Conservation (phyloP, 2,329 filamentous ascomycete genomes). For the Phaeoacremonium minimum region DNA sequence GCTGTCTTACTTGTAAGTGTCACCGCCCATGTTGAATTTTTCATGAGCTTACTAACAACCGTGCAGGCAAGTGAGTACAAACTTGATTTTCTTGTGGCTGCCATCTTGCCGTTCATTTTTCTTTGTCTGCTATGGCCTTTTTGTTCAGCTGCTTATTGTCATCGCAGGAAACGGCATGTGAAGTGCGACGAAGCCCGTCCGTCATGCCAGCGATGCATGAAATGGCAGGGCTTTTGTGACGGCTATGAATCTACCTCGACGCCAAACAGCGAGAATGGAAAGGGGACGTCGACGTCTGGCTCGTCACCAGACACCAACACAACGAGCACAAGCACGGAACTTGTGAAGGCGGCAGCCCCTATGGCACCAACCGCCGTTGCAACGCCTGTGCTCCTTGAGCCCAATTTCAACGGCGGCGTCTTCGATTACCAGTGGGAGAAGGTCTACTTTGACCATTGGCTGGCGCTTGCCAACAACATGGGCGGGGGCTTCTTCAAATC, state of each 20-base stretch:
- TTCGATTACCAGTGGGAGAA: conserved; percentile 14
- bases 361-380: not conserved
- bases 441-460: conserved; percentile 21
- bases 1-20: conserved; percentile 26
- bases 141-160: not conserved
- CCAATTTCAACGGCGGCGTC: conserved; percentile 8
- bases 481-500: conserved; percentile 25
- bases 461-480: conserved; percentile 13
- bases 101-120: not conserved
- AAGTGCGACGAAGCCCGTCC: conserved; percentile 31
- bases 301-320: conserved; percentile 1
- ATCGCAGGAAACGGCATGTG: conserved; percentile 23
- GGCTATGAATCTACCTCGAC: conserved; percentile 18
- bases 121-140: not conserved
- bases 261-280: not conserved
- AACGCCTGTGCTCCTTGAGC: conserved; percentile 6
- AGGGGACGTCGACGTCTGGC: conserved; percentile 1
- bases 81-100: not conserved
- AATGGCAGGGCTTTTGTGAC: conserved; percentile 27
- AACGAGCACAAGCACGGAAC: not conserved
- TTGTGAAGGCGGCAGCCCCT: not conserved
- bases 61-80: conserved; percentile 20
- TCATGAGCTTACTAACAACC: not conserved
- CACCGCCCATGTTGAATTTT: no score
- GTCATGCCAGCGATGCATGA: conserved; percentile 25